phyloP scores from a whole-genome alignment of 305 asterid genomes.

The Fraxinus angustifolia region DNA sequence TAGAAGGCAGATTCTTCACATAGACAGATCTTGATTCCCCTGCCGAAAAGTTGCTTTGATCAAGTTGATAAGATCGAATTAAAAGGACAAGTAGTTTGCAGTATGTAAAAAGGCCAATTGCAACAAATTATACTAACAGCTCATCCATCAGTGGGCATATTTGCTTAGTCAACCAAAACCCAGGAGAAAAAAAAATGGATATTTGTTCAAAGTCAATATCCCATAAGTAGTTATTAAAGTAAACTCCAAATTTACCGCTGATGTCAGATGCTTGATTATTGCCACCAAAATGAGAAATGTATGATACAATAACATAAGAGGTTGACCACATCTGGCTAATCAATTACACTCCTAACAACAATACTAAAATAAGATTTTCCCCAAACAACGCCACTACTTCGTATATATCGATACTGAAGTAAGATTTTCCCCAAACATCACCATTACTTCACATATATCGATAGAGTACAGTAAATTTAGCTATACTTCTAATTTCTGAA shows the following conservation, averaged over 20 bases:
- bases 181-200: not conserved
- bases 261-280: not conserved
- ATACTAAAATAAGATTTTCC: not conserved
- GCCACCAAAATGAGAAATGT: not conserved
- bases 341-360: not conserved
- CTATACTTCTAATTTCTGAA: not conserved
- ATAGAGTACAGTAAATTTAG: not conserved
- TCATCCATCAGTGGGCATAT: not conserved
- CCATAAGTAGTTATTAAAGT: not conserved
- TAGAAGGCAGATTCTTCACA: conserved; percentile 71
- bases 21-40: conserved; percentile 79
- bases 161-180: not conserved
- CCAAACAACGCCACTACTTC: not conserved
- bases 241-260: not conserved
- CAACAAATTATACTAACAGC: not conserved
- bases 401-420: not conserved
- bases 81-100: not conserved
- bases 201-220: not conserved
- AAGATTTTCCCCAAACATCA: not conserved
- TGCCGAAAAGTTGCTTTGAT: conserved; percentile 21
- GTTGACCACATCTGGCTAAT: not conserved
- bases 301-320: not conserved
- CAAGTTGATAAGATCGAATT: conserved; percentile 4
- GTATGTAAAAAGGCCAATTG: not conserved
- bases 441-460: not conserved